Conservation (phyloP, 768 basidiomycete genomes). For the Pilatotrama ljubarskyi region DNA sequence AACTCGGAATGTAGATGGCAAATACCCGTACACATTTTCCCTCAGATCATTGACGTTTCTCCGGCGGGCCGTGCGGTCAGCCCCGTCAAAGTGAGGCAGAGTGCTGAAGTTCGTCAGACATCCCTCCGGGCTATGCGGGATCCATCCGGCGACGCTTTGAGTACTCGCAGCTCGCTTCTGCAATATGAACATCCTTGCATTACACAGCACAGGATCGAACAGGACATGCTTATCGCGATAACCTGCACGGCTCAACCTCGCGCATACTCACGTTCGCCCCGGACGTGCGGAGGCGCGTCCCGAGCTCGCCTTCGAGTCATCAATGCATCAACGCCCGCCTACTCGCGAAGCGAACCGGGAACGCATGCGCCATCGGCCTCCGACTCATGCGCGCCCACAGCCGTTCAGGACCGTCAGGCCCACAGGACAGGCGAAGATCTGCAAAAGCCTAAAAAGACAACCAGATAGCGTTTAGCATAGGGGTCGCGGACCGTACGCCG, state of each 20-base stretch:
- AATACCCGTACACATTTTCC: too few relatives aligned
- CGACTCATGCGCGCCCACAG: background rate
- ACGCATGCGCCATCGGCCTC: background rate
- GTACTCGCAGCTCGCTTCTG: background rate
- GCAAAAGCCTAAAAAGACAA: constrained; percentile 12
- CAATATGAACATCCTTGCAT: background rate
- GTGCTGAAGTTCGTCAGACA: too few relatives aligned
- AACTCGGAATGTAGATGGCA: too few relatives aligned
- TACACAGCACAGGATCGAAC: too few relatives aligned
- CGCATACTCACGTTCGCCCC: background rate
- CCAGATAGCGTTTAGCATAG: background rate
- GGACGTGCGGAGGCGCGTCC: background rate
- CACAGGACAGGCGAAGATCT: constrained; percentile 10
- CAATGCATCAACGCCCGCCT: background rate
- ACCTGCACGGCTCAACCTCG: constrained; percentile 3
- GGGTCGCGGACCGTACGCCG: constrained; percentile 5
- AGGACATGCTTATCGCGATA: background rate
- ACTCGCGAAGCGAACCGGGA: constrained; percentile 1
- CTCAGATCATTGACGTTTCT: too few relatives aligned
- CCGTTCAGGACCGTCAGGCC: background rate
- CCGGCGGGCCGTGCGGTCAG: too few relatives aligned
- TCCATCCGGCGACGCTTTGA: too few relatives aligned
- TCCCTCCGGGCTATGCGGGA: background rate
- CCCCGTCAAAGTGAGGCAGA: too few relatives aligned
- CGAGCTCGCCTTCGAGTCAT: background rate